Evolutionary conservation across 176 grass and related monocot species (phyloP).

Genomic region (Rhynchospora tenuis): DNA sequence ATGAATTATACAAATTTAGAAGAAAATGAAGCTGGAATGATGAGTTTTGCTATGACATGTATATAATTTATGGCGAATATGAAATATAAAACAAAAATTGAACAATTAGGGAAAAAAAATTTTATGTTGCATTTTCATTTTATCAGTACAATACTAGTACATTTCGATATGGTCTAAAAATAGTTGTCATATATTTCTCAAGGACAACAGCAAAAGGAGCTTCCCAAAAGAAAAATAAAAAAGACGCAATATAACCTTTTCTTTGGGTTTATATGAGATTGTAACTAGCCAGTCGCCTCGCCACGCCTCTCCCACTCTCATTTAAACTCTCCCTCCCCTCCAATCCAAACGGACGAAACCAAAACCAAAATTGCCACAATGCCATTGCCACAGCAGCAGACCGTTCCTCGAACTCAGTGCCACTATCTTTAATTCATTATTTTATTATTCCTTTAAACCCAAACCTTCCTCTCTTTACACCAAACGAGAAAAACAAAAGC

Average conservation of each 20-base stretch:
- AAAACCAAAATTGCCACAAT: neutral
- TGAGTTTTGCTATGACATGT: neutral
- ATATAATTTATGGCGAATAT: no score
- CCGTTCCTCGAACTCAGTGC: conserved; percentile 34
- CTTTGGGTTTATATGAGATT: neutral
- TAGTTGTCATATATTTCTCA: no score
- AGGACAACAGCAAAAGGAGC: no score
- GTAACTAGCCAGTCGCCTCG: neutral
- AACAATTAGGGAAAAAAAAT: no score
- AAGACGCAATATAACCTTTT: neutral
- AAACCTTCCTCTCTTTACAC: neutral
- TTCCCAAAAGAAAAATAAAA: no score
- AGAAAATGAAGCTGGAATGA: neutral
- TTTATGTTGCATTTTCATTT: no score
- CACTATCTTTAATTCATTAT: neutral
- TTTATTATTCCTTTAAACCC: conserved; percentile 14
- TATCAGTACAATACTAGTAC: no score
- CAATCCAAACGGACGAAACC: conserved; percentile 5
- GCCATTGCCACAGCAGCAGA: neutral
- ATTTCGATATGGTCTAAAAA: no score
- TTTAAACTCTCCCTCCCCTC: neutral
- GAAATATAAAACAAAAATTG: no score
- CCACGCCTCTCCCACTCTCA: neutral
- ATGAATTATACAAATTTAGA: neutral
- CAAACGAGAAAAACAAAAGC: neutral